Evolutionary conservation across 2,329 filamentous ascomycete genomes (phyloP), one percentile per base, ranked within the genome.

Genomic region (Chrysoporthe cubensis): DNA sequence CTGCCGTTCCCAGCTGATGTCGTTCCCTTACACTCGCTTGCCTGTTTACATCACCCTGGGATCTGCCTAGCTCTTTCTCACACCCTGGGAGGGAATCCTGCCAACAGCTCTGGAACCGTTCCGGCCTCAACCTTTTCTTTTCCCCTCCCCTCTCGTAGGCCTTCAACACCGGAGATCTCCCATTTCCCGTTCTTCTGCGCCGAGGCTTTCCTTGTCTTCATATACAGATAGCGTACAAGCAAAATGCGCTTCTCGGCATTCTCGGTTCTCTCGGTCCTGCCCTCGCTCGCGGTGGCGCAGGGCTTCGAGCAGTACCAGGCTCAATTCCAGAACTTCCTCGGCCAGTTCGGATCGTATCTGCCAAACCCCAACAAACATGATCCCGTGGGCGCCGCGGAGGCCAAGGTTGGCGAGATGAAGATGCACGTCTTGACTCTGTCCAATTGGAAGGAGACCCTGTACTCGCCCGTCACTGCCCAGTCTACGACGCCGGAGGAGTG

Each of bases 391-490:
- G 82, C 83, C 43, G 82, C 81, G 57, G 82, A 82, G 62, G 81
- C 83, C 44, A 85, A 84, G 75, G 79, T 83, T n/a, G 85, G 83
- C 2, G 77, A 78, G 58, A 78, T 80, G 71, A 83, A 84, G 60
- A 80, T 90, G 70, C 80, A 86, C 76, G 77, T 85, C 62, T 77
- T 95, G 73, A 90, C 88, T 5, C 82, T 93, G 67, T 81, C 88
- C 71, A 91, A 90, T 83, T 93, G 91, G 90, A 87, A 89, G 77
- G 80, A 90, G 37, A 87, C 88, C 2, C 82, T 95, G 69, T 89
- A 87, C 75, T 81, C 82, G 62, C 86, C 88, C 42, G 87, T 91
- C 67, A 82, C 87, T 69, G 79, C 87, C 9, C 86, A 79, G 40
- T 84, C 86, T 70, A 85, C 86, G 13, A 84, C 80, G 8, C 90